These are phyloP conservation scores for Gracilaria gracilis DNA, from an alignment of 23 red algal species.

Conservation along the genomic window DNA sequence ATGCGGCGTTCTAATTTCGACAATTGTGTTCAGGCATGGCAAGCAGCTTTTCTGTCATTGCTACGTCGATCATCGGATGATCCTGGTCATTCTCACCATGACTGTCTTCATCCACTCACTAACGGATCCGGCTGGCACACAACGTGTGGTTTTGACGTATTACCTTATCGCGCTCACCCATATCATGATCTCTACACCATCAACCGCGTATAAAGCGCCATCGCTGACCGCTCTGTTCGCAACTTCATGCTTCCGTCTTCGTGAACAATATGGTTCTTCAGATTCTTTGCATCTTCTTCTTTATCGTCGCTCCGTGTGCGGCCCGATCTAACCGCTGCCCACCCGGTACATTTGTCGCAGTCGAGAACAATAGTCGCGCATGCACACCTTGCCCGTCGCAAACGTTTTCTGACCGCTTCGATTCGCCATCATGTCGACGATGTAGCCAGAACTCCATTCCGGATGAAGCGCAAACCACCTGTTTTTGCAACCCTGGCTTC, in stretches of 20 bases:
- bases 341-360: conserved; percentile 5
- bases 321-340: conserved; percentile 1
- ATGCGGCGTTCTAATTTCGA: no score
- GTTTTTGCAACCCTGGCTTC: conserved; percentile 31
- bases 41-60: background rate
- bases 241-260: background rate
- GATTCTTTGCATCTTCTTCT: background rate
- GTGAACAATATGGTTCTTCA: background rate
- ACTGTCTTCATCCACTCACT: background rate
- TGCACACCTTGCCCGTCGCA: conserved; percentile 1
- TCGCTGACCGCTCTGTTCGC: background rate
- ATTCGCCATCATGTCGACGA: conserved; percentile 4
- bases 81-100: background rate
- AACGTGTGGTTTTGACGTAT: background rate
- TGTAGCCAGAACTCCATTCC: conserved; percentile 14
- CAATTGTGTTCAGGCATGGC: no score
- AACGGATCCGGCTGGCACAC: background rate
- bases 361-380: background rate
- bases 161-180: background rate
- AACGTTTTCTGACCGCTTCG: background rate
- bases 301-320: background rate
- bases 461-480: conserved; percentile 1
- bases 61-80: background rate
- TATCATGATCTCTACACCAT: background rate
- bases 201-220: background rate